phyloP scores from a whole-genome alignment of 495 filamentous ascomycete genomes.

The Letharia lupina region DNA sequence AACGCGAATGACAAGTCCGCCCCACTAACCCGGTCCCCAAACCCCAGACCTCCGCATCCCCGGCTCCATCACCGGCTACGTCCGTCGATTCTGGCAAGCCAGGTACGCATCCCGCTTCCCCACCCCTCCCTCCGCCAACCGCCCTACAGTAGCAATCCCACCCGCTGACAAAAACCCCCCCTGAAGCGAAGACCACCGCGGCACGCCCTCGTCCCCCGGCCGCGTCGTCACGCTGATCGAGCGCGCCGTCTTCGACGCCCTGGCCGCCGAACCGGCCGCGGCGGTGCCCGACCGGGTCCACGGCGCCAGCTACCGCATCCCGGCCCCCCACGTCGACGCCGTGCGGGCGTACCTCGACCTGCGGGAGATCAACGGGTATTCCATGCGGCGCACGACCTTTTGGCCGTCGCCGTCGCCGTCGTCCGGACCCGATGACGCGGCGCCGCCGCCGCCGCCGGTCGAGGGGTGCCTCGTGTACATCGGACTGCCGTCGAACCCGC shows the following conservation, averaged over 20 bases:
- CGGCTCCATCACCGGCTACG: slow-evolving; percentile 89
- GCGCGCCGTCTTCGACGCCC: slow-evolving; percentile 59
- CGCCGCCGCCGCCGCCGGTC: slow-evolving; percentile 36
- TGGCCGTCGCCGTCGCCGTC: slow-evolving; percentile 12
- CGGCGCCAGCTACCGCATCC: slow-evolving; percentile 91
- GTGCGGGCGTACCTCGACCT: slow-evolving; percentile 90
- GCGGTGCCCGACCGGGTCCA: slow-evolving; percentile 36
- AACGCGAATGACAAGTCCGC: not conserved
- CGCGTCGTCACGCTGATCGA: slow-evolving; percentile 91
- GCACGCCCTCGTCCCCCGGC: slow-evolving; percentile 77
- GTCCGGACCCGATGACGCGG: not conserved
- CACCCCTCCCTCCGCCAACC: not conserved
- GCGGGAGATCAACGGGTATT: slow-evolving; percentile 94
- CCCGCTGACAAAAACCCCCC: slow-evolving; percentile 24
- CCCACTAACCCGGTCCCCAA: not conserved
- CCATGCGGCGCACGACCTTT: slow-evolving; percentile 80
- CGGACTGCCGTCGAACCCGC: slow-evolving; percentile 85
- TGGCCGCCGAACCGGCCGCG: not conserved
- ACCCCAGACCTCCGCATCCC: slow-evolving; percentile 68
- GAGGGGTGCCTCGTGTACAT: slow-evolving; percentile 74
- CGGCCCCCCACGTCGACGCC: slow-evolving; percentile 59
- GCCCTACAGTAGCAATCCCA: not conserved
- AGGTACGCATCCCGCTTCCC: slow-evolving; percentile 41
- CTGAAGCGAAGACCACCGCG: slow-evolving; percentile 93
- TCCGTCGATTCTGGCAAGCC: slow-evolving; percentile 88